A percentile compares a stretch with the other conserved stretches of the same genome.
phyloP scores from a whole-genome alignment of 768 basidiomycete genomes.

The Jaapia argillacea region DNA sequence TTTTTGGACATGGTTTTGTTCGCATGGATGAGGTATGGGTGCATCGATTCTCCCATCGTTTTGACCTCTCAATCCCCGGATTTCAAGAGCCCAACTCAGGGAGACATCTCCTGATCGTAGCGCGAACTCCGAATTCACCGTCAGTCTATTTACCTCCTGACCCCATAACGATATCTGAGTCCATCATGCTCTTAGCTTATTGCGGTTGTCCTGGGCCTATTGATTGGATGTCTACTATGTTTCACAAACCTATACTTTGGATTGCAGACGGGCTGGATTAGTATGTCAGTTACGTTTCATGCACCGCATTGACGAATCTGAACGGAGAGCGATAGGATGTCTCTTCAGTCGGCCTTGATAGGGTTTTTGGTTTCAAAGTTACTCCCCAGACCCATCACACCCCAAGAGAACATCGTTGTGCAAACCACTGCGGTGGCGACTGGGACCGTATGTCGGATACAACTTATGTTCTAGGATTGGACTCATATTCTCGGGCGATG shows the following conservation, averaged over 20 bases:
- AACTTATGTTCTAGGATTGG: background rate
- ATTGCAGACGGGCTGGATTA: conserved; percentile 85
- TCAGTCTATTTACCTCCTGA: background rate
- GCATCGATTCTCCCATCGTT: no score
- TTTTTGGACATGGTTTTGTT: background rate
- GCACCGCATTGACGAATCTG: no score
- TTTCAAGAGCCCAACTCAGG: background rate
- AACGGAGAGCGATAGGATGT: conserved; percentile 83
- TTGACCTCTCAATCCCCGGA: no score
- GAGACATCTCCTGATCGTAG: background rate
- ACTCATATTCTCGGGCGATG: background rate
- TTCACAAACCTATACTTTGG: conserved; percentile 90
- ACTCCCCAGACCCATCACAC: conserved; percentile 64
- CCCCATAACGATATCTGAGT: background rate
- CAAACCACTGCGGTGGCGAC: conserved; percentile 96
- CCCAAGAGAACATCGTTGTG: conserved; percentile 88
- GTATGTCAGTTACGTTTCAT: conserved; percentile 68
- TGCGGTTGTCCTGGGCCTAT: conserved; percentile 69
- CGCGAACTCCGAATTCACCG: background rate
- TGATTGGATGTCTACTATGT: conserved; percentile 80
- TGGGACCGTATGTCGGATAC: conserved; percentile 50
- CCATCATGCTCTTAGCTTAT: conserved; percentile 17
- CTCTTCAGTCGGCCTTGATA: conserved; percentile 86
- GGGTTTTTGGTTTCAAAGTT: conserved; percentile 80
- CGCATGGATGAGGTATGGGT: background rate